Conservation (phyloP, 805 yeast species). For the Brettanomyces sp. region DNA sequence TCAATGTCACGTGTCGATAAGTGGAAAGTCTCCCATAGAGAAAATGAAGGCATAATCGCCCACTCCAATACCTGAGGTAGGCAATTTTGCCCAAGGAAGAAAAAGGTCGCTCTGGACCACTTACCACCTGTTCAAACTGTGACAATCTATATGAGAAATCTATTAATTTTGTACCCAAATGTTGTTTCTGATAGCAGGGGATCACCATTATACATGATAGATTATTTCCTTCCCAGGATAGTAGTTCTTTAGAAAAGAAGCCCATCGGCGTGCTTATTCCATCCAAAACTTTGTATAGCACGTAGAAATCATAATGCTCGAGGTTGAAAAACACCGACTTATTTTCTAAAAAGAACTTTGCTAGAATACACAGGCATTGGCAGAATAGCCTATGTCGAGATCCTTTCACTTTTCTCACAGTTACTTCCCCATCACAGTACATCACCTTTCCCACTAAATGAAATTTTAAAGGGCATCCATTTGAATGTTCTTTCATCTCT, state of each 20-base stretch:
- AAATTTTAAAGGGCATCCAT: conserved; percentile 30
- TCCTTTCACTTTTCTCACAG: conserved; percentile 65
- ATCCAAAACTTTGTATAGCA: conserved; percentile 46
- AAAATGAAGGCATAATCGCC: conserved; percentile 35
- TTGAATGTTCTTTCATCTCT: conserved; percentile 42
- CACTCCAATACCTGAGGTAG: conserved; percentile 71
- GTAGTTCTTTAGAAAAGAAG: conserved; percentile 79
- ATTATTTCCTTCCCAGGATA: conserved; percentile 74
- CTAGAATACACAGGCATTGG: conserved; percentile 76
- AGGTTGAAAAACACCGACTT: conserved; percentile 80
- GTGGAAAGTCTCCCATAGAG: conserved; percentile 30
- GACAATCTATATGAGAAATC: conserved; percentile 79
- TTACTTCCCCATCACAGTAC: conserved; percentile 47
- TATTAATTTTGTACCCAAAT: conserved; percentile 70
- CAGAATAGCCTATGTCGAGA: conserved; percentile 55
- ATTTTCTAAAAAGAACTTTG: conserved; percentile 80
- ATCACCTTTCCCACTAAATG: conserved; percentile 57
- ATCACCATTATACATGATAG: conserved; percentile 85
- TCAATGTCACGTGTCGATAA: conserved; percentile 29
- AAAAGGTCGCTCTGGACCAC: conserved; percentile 91
- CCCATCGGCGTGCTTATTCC: conserved; percentile 60
- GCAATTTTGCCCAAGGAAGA: conserved; percentile 72
- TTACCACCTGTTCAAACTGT: conserved; percentile 46
- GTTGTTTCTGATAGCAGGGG: conserved; percentile 82
- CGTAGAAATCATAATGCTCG: conserved; percentile 72